These are phyloP conservation scores for Miscanthus lutarioriparius DNA, from an alignment of 176 grass and related monocot species.

Conservation along the genomic window DNA sequence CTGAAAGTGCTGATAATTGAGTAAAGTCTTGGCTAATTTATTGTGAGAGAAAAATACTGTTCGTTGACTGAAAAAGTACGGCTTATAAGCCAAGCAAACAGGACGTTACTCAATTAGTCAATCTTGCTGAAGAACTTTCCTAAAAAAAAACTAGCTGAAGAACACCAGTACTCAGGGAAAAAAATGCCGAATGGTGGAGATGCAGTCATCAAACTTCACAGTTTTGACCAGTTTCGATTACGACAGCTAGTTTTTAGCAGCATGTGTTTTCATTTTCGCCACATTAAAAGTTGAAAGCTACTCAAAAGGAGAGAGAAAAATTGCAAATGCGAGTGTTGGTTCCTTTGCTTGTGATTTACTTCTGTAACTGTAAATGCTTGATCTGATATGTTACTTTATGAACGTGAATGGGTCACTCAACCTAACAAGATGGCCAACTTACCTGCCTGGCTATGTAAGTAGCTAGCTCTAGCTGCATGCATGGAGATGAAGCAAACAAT, in stretches of 20 bases:
- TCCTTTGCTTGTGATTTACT: slow-evolving; percentile 40
- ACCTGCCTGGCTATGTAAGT: background rate
- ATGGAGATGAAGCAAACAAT: slow-evolving; percentile 22
- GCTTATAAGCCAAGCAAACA: too few relatives aligned
- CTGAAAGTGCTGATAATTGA: too few relatives aligned
- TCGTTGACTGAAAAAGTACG: too few relatives aligned
- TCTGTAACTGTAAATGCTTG: slow-evolving; percentile 17
- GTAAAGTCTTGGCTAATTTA: too few relatives aligned
- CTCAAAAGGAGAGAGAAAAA: background rate
- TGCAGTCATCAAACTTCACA: background rate
- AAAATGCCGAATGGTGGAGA: background rate
- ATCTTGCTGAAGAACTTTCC: background rate
- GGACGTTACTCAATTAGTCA: background rate
- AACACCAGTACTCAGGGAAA: background rate
- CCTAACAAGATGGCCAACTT: slow-evolving; percentile 11
- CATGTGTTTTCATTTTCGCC: background rate
- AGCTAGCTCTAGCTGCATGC: slow-evolving; percentile 23
- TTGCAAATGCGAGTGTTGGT: background rate
- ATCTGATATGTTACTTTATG: slow-evolving; percentile 3
- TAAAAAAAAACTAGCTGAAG: background rate
- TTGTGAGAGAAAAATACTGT: too few relatives aligned
- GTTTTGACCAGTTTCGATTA: background rate
- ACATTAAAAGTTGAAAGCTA: background rate
- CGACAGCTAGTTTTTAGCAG: background rate
- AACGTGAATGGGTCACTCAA: background rate